Base-by-base conservation (phyloP, 2,329 filamentous ascomycete genomes). In the Penicillium paneum region DNA sequence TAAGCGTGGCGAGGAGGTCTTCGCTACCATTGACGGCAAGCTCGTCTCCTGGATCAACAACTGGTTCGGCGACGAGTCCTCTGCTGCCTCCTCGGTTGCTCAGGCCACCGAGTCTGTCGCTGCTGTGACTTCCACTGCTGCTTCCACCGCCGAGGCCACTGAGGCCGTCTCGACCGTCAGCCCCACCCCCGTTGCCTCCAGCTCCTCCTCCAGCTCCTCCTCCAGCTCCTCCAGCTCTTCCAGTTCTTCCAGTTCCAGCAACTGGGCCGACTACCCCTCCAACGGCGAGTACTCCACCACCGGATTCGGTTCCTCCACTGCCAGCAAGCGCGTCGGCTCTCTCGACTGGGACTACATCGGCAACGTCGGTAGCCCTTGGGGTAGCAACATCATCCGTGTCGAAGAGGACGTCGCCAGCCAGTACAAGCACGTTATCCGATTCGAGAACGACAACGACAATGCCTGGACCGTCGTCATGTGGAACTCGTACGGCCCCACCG, bases 361-460 rank as follows among this genome's bases (percentile, higher is more conserved):
- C 46, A 75, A 75, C 58, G 53, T 67, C 40, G 73, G 73, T 49
- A 58, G 19, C 51, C 73, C 73, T 7, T 74, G 71, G 65, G 72
- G 74, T 51, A 72, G 70, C 68, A 74, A 75, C 70, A 71, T 74
- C 54, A 69, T 71, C 56, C 57, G 71, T 53, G 67, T 77, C 54
- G 43, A 64, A 54, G 64, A 68, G 58, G 54, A 60, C 43, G 59
- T 64, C 19, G 70, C 71, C 50, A 62, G 54, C 61, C 39, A 64
- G 39, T 75, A 74, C 69, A 65, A 71, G 60, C 64, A 74, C 58
- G 71, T 75, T 43, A 50, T 69, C 38, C 60, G 67, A 28, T 62
- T 75, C 48, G 59, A 66, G 47, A 72, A 72, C 35, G 58, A 60
- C 40, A 56, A 70, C 57, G 52, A 43, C 13, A 66, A 73, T n/a